Evolutionary conservation across 2,329 filamentous ascomycete genomes (phyloP).

Genomic region (Aspergillus sojae): DNA sequence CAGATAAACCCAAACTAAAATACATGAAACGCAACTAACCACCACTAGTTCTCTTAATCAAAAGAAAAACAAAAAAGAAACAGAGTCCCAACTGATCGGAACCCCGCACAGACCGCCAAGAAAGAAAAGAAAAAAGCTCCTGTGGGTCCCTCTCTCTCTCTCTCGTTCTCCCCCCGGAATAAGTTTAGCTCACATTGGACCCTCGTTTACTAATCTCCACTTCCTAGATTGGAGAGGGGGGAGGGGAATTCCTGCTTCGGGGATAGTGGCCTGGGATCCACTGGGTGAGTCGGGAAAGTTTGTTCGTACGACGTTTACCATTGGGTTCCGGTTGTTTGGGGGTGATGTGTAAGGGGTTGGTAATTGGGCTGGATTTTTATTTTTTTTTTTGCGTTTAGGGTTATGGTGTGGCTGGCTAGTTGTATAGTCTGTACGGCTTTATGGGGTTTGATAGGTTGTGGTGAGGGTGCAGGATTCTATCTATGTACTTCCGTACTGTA

Average conservation of each 20-base stretch:
- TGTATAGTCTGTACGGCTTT: no score
- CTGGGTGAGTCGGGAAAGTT: neutral
- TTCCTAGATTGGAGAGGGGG: no score
- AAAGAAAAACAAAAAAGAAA: neutral
- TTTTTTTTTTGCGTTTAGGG: neutral
- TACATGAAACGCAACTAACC: no score
- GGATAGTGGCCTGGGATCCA: neutral
- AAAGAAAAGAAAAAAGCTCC: neutral
- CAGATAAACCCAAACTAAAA: no score
- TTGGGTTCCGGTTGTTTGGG: neutral
- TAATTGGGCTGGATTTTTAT: neutral
- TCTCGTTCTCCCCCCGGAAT: no score
- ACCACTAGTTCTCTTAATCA: neutral
- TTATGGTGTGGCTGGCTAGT: neutral
- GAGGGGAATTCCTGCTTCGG: no score
- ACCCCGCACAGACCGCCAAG: neutral
- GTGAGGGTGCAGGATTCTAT: no score
- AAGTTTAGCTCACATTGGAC: no score
- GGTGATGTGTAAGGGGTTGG: neutral
- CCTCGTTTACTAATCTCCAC: no score
- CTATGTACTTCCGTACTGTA: no score
- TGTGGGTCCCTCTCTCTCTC: neutral
- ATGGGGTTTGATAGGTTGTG: no score
- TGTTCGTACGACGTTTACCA: neutral
- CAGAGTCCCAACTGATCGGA: neutral